Conservation (phyloP, 2,329 filamentous ascomycete genomes). For the Penicillium sp. region DNA sequence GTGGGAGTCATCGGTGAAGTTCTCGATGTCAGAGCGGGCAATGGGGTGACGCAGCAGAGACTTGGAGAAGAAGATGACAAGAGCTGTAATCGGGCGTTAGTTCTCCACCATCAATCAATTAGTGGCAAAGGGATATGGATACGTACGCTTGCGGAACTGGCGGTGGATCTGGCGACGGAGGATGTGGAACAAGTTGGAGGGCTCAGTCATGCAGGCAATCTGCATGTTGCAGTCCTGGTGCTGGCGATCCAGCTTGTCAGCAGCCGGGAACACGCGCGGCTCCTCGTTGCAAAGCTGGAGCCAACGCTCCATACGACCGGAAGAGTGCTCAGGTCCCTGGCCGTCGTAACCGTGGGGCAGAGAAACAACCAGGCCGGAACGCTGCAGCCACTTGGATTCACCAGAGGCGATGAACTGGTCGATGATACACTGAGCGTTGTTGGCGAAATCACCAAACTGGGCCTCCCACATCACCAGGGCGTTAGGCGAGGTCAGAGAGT, state of each 20-base stretch:
- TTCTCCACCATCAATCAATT: not conserved
- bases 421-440: conserved; percentile 98
- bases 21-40: conserved; percentile 82
- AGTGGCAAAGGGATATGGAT: not conserved
- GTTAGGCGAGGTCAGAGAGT: conserved; percentile 94
- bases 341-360: conserved; percentile 97
- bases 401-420: conserved; percentile 98
- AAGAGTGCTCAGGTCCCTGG: conserved; percentile 97
- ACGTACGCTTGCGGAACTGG: conserved; percentile 97
- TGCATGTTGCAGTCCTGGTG: conserved; percentile 99
- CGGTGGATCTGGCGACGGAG: conserved; percentile 97
- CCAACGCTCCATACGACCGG: conserved; percentile 94
- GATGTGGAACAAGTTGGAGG: conserved; percentile 93
- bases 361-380: conserved; percentile 92
- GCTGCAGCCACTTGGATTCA: conserved; percentile 98
- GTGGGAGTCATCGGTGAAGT: conserved; percentile 85
- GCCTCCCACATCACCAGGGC: conserved; percentile 99
- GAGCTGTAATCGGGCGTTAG: conserved; percentile 54
- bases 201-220: conserved; percentile 94
- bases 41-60: conserved; percentile 90
- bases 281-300: conserved; percentile 97
- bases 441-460: conserved; percentile 99
- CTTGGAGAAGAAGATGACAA: conserved; percentile 98
- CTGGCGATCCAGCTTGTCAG: conserved; percentile 88
- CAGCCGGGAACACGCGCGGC: conserved; percentile 82